phyloP scores from a whole-genome alignment of 805 yeast genomes.

The Suhomyces faveliae region DNA sequence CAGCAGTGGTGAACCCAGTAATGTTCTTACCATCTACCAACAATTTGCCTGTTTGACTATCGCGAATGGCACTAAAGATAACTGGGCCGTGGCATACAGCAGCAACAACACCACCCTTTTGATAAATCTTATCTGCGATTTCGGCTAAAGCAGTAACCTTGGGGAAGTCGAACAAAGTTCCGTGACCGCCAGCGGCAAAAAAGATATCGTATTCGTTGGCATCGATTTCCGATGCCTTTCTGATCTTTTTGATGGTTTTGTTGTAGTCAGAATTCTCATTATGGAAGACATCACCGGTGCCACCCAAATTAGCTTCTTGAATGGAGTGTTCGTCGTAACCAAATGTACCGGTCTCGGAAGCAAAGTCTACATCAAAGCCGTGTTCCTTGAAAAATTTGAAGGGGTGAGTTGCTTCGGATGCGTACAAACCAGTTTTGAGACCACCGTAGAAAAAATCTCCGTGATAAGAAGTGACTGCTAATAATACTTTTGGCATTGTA shows the following conservation, averaged over 20 bases:
- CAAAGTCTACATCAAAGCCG: slow-evolving; percentile 55
- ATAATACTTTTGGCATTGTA: slow-evolving; percentile 9
- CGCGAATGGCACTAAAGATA: slow-evolving; percentile 49
- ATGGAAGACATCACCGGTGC: slow-evolving; percentile 43
- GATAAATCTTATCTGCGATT: slow-evolving; percentile 47
- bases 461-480: slow-evolving; percentile 15
- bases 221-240: slow-evolving; percentile 49
- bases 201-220: slow-evolving; percentile 50
- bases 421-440: slow-evolving; percentile 58
- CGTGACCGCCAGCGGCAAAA: slow-evolving; percentile 70
- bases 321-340: slow-evolving; percentile 60
- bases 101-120: slow-evolving; percentile 52
- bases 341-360: slow-evolving; percentile 56
- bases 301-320: slow-evolving; percentile 35
- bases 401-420: slow-evolving; percentile 61
- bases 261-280: slow-evolving; percentile 40
- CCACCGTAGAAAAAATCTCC: slow-evolving; percentile 57
- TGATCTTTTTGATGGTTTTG: slow-evolving; percentile 37
- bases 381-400: slow-evolving; percentile 45
- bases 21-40: slow-evolving; percentile 52
- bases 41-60: slow-evolving; percentile 40
- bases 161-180: slow-evolving; percentile 57
- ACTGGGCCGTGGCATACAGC: slow-evolving; percentile 74
- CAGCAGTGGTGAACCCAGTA: slow-evolving; percentile 62
- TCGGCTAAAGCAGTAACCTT: slow-evolving; percentile 45